Conservation (phyloP, 768 basidiomycete species). For the Trametes cinnabarina region DNA sequence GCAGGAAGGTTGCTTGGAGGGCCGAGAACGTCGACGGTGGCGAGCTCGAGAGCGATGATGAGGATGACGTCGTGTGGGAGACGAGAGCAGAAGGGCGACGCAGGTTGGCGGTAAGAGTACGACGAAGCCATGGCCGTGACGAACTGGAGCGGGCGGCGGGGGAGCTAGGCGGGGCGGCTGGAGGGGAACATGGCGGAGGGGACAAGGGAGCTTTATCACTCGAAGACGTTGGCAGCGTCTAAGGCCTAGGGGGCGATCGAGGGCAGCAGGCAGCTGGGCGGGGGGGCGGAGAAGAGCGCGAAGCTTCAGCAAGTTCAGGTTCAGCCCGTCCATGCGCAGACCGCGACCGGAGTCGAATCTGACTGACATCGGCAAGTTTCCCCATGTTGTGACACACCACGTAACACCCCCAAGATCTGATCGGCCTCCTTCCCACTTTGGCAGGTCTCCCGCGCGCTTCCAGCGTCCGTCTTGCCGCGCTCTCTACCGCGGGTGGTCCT, state of each 20-base stretch:
- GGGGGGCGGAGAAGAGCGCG: conserved; percentile 14
- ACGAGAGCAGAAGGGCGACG: conserved; percentile 24
- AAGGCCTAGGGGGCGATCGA: neutral
- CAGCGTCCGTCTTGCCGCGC: too few relatives aligned
- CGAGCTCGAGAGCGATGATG: conserved; percentile 49
- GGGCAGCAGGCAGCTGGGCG: neutral
- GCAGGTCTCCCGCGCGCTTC: neutral
- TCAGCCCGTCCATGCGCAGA: neutral
- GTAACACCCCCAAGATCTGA: neutral
- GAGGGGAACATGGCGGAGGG: conserved; percentile 10
- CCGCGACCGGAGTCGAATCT: conserved; percentile 3
- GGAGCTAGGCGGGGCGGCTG: conserved; percentile 11
- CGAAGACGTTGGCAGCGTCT: neutral
- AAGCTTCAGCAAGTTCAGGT: neutral
- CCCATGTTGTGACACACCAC: conserved; percentile 5
- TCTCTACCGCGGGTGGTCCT: too few relatives aligned
- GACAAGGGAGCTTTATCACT: conserved; percentile 9
- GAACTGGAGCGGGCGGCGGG: neutral
- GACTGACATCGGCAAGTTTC: too few relatives aligned
- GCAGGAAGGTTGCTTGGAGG: conserved; percentile 49
- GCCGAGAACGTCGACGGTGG: conserved; percentile 39
- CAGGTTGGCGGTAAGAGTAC: conserved; percentile 12
- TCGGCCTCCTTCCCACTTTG: neutral
- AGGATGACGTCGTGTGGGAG: conserved; percentile 49
- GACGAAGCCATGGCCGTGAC: neutral